phyloP scores from a whole-genome alignment of 257 asterid genomes.

The Solanum clarkiae region DNA sequence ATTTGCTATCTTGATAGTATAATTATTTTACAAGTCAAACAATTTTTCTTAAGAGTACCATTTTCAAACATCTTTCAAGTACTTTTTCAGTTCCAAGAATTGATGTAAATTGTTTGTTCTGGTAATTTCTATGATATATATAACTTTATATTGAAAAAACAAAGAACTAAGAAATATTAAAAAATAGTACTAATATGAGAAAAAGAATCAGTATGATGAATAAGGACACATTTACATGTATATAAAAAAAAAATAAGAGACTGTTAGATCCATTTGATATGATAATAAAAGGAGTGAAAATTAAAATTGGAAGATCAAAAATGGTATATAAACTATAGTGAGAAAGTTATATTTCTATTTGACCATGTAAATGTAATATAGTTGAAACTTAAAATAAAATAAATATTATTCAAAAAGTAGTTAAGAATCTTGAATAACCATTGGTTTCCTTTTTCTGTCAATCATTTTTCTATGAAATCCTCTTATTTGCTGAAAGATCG shows the following conservation, averaged over 20 bases:
- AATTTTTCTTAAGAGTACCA: not conserved
- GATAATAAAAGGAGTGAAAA: not conserved
- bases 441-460: not conserved
- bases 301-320: not conserved
- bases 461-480: not conserved
- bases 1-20: not conserved
- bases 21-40: not conserved
- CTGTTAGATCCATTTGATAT: not conserved
- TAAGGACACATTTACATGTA: not conserved
- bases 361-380: not conserved
- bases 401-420: not conserved
- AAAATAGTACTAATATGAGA: not conserved
- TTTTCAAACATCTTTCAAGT: not conserved
- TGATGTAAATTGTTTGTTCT: not conserved
- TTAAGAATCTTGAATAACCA: not conserved
- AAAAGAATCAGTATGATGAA: not conserved
- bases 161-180: too few relatives aligned
- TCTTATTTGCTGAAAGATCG: not conserved
- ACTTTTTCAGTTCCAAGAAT: not conserved
- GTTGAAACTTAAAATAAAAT: not conserved
- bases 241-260: too few relatives aligned
- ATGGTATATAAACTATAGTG: not conserved
- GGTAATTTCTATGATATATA: not conserved
- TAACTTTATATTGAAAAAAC: too few relatives aligned
- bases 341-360: not conserved